phyloP scores from a whole-genome alignment of 2,329 filamentous ascomycete species.

The Nigrospora osmanthi region DNA sequence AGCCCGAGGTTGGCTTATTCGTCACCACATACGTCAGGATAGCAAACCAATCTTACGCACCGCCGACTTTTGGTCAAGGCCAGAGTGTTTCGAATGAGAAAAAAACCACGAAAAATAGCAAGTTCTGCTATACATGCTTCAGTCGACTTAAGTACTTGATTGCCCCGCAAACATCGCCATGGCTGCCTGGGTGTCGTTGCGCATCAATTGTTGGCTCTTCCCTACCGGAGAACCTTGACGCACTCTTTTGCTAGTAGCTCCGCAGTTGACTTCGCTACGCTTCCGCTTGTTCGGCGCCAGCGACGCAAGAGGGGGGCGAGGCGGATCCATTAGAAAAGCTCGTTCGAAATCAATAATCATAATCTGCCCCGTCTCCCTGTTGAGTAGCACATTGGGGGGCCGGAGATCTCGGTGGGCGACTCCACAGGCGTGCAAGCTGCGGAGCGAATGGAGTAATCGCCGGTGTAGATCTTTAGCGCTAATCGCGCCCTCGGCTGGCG shows the following conservation, averaged over 20 bases:
- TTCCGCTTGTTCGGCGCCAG: slow-evolving; percentile 14
- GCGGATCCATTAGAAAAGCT: slow-evolving; percentile 10
- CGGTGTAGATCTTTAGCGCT: neutral
- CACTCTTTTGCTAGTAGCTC: neutral
- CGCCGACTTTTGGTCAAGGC: too few relatives aligned
- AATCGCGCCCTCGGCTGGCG: neutral
- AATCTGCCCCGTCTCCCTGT: slow-evolving; percentile 12
- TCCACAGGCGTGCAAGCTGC: slow-evolving; percentile 13
- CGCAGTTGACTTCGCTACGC: neutral
- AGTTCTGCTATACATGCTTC: too few relatives aligned
- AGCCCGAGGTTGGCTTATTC: too few relatives aligned
- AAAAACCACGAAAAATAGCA: too few relatives aligned
- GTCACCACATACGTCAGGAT: too few relatives aligned
- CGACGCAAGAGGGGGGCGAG: slow-evolving; percentile 9
- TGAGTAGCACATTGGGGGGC: slow-evolving; percentile 17
- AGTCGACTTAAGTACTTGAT: too few relatives aligned
- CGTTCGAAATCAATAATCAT: slow-evolving; percentile 25
- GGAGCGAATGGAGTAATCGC: slow-evolving; percentile 8
- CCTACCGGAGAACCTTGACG: too few relatives aligned
- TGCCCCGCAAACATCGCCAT: too few relatives aligned
- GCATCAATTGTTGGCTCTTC: too few relatives aligned
- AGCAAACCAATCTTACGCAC: too few relatives aligned
- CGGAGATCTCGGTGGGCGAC: slow-evolving; percentile 18
- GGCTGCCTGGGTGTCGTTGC: too few relatives aligned
- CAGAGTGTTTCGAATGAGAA: too few relatives aligned